These are phyloP conservation scores for Hymenoscyphus scutula DNA, from an alignment of 2,329 filamentous ascomycete genomes.

Conservation along the genomic window DNA sequence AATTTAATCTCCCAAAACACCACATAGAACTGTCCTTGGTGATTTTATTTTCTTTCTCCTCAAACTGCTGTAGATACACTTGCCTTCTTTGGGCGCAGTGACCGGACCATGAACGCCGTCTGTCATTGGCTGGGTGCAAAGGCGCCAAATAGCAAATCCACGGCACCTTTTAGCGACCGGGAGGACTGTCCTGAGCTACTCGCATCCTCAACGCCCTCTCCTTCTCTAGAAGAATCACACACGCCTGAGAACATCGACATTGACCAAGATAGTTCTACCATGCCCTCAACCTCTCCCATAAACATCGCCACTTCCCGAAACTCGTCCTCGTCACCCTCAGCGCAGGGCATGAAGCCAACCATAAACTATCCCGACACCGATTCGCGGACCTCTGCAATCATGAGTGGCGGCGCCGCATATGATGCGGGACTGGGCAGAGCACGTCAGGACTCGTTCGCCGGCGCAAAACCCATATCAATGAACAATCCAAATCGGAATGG, in stretches of 20 bases:
- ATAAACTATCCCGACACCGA: constrained; percentile 32
- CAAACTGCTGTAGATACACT: background rate
- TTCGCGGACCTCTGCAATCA: constrained; percentile 50
- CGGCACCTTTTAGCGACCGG: constrained; percentile 12
- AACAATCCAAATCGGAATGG: constrained; percentile 58
- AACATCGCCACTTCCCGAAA: constrained; percentile 37
- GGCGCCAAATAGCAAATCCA: constrained; percentile 1
- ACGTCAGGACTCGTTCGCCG: constrained; percentile 64
- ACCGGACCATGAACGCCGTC: background rate
- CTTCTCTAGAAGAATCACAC: constrained; percentile 11
- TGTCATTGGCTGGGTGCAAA: background rate
- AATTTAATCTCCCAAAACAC: no score
- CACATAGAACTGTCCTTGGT: background rate
- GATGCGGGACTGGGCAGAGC: constrained; percentile 51
- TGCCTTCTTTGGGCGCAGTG: background rate
- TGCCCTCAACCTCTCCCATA: constrained; percentile 37
- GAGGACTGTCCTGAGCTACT: no score
- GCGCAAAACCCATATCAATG: constrained; percentile 66
- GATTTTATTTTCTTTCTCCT: background rate
- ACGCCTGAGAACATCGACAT: constrained; percentile 13
- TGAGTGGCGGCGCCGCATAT: constrained; percentile 53
- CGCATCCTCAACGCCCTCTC: constrained; percentile 14
- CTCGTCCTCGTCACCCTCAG: constrained; percentile 39
- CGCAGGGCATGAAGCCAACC: constrained; percentile 34
- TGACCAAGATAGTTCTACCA: constrained; percentile 21